Percentiles rank a stretch among this genome's conserved stretches.
phyloP scores from a whole-genome alignment of 2,329 filamentous ascomycete species.

The Metarhizium guizhouense region DNA sequence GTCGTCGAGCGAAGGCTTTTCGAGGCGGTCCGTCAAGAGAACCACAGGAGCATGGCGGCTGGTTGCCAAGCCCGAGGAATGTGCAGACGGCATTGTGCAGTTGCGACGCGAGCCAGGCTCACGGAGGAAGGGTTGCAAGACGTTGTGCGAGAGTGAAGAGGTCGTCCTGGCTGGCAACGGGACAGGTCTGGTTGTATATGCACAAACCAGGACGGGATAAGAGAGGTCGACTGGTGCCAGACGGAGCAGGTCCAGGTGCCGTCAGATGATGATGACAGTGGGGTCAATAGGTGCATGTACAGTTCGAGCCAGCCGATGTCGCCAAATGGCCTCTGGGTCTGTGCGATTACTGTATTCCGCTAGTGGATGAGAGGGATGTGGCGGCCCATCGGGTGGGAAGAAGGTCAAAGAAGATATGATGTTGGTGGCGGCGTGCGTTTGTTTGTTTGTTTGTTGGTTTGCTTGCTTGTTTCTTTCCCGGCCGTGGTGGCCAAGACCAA shows the following conservation, averaged over 20 bases:
- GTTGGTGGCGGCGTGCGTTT: neutral
- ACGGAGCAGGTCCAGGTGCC: too few species aligned
- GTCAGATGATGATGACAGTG: too few species aligned
- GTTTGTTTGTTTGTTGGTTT: too few species aligned
- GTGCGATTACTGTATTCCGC: too few species aligned
- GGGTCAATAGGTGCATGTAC: too few species aligned
- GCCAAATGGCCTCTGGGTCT: too few species aligned
- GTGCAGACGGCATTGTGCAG: constrained; percentile 21
- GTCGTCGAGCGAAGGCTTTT: constrained; percentile 79
- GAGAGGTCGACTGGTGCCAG: neutral
- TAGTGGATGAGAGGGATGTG: neutral
- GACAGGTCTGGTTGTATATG: neutral
- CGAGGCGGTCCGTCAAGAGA: constrained; percentile 58
- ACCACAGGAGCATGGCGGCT: constrained; percentile 22
- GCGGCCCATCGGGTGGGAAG: neutral
- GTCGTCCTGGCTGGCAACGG: constrained; percentile 2
- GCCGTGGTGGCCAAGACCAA: too few species aligned
- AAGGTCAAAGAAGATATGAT: neutral
- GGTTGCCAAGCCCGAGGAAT: constrained; percentile 24
- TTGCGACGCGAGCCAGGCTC: constrained; percentile 1
- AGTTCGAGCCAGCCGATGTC: too few species aligned
- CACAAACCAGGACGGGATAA: neutral
- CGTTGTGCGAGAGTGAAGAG: neutral
- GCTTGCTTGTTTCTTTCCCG: too few species aligned
- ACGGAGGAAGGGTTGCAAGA: neutral